Evolutionary conservation across 371 early-diverging fungal genomes (phyloP).

Genomic region (Mucor piriformis): DNA sequence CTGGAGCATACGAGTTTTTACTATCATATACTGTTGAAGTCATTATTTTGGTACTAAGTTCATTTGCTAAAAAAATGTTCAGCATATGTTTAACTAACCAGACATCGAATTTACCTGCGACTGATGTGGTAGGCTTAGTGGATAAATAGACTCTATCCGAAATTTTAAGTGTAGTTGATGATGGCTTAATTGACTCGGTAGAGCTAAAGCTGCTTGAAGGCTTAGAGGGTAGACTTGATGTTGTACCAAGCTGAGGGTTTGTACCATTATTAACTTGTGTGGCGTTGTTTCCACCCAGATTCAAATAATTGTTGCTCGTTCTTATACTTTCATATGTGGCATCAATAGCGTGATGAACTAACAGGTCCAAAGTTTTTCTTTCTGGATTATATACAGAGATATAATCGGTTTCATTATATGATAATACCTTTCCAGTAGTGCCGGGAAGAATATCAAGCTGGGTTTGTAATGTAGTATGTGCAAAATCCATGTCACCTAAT

Average conservation of each 20-base stretch:
- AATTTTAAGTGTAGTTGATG: too few relatives aligned
- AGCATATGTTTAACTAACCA: too few relatives aligned
- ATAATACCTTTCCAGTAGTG: not conserved
- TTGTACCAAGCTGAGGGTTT: not conserved
- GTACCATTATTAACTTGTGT: not conserved
- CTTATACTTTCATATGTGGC: not conserved
- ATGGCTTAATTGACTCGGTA: too few relatives aligned
- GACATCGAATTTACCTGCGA: too few relatives aligned
- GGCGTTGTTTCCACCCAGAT: not conserved
- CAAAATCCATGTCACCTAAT: conserved; percentile 1
- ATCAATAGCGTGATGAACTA: not conserved
- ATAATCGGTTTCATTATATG: not conserved
- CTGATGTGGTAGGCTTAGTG: too few relatives aligned
- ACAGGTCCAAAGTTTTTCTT: not conserved
- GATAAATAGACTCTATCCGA: too few relatives aligned
- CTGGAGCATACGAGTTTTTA: too few relatives aligned
- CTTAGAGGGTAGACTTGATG: not conserved
- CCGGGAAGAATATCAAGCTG: not conserved
- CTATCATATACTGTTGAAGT: too few relatives aligned
- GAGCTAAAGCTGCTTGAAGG: not conserved
- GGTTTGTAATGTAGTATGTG: not conserved
- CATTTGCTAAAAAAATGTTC: too few relatives aligned
- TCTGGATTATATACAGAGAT: conserved; percentile 4
- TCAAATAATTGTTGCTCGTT: not conserved
- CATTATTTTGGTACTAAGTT: too few relatives aligned